Evolutionary conservation across 2,329 filamentous ascomycete species (phyloP).

Genomic region (Myriosclerotinia duriaeana): DNA sequence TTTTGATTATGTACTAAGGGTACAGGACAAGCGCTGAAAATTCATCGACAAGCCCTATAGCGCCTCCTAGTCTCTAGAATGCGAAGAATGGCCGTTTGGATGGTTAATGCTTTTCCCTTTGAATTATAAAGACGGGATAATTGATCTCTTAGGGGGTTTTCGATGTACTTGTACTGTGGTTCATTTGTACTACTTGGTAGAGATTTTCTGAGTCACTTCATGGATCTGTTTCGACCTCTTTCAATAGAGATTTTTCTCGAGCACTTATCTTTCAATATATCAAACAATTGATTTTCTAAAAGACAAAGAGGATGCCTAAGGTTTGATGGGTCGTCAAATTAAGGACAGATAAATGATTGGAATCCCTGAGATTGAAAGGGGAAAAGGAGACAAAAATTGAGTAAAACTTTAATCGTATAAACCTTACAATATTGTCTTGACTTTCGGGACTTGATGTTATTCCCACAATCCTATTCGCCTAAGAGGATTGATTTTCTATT

Average conservation of each 20-base stretch:
- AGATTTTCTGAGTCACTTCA: neutral
- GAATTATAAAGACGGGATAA: too few relatives aligned
- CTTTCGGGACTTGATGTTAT: neutral
- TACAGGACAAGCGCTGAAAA: neutral
- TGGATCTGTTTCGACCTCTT: neutral
- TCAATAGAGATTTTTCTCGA: neutral
- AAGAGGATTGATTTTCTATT: neutral
- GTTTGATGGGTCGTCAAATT: neutral
- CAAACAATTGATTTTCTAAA: neutral
- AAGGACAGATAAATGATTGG: neutral
- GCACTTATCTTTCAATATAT: neutral
- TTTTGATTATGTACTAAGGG: neutral
- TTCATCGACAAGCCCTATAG: conserved; percentile 17
- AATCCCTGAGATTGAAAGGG: neutral
- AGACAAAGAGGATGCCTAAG: neutral
- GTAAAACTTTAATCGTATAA: neutral
- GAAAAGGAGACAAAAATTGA: neutral
- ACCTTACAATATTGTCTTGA: neutral
- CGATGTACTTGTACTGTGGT: neutral
- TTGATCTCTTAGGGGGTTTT: neutral
- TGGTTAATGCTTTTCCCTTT: too few relatives aligned
- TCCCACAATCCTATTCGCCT: neutral
- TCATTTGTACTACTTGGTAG: neutral
- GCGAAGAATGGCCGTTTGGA: too few relatives aligned
- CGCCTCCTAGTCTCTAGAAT: neutral